phyloP scores from a whole-genome alignment of 1,284 basidiomycete genomes.

The Ceratobasidium sp. region DNA sequence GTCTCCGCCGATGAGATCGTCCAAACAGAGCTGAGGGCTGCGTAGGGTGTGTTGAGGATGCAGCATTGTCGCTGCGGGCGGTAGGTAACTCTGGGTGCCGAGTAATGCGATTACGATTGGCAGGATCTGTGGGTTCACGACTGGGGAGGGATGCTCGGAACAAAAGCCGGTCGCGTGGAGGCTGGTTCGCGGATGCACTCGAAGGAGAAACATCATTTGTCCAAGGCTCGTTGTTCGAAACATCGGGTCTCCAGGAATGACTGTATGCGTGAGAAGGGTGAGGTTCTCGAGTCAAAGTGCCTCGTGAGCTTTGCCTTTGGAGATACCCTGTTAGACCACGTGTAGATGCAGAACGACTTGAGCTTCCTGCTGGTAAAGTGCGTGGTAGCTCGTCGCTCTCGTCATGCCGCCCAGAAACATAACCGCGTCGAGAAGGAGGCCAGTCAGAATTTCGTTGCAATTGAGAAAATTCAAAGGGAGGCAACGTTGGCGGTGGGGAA shows the following conservation, averaged over 20 bases:
- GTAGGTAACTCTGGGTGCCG: slow-evolving; percentile 16
- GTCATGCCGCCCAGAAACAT: background rate
- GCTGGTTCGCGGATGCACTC: slow-evolving; percentile 12
- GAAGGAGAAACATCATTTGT: slow-evolving; percentile 20
- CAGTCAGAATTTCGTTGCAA: slow-evolving; percentile 28
- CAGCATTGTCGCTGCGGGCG: background rate
- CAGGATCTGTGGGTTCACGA: slow-evolving; percentile 3
- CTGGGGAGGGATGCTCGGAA: slow-evolving; percentile 26
- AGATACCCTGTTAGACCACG: slow-evolving; percentile 17
- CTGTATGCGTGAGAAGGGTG: slow-evolving; percentile 14
- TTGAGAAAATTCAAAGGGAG: slow-evolving; percentile 23
- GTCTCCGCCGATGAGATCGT: slow-evolving; percentile 21
- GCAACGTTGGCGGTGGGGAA: slow-evolving; percentile 23
- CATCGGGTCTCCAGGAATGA: slow-evolving; percentile 16
- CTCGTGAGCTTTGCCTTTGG: slow-evolving; percentile 11
- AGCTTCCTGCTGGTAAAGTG: background rate
- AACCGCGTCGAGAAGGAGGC: slow-evolving; percentile 16
- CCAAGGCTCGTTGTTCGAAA: slow-evolving; percentile 9
- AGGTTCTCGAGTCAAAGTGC: background rate
- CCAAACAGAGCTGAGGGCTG: slow-evolving; percentile 18
- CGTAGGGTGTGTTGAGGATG: background rate
- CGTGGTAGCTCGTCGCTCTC: background rate
- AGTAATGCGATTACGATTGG: background rate
- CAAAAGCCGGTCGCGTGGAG: slow-evolving; percentile 29
- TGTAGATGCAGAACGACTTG: background rate